phyloP scores from a whole-genome alignment of 2,329 filamentous ascomycete species.

The Pyricularia grisea region DNA sequence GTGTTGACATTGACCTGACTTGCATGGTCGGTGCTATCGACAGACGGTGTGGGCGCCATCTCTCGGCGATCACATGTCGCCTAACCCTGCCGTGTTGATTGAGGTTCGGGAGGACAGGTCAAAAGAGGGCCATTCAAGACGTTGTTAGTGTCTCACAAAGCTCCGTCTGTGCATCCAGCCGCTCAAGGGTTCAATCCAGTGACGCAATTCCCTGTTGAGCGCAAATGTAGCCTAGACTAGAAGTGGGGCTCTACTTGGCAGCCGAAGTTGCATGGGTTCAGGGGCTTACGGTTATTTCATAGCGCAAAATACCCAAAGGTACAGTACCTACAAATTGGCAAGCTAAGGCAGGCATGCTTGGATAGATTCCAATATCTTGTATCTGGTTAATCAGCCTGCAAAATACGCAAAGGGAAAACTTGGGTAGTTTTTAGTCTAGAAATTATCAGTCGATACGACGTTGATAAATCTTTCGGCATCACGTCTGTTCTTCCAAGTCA shows the following conservation, averaged over 20 bases:
- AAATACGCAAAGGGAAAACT: neutral
- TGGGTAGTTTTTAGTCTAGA: neutral
- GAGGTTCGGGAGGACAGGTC: neutral
- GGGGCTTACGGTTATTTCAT: too few species aligned
- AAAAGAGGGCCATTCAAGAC: neutral
- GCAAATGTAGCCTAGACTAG: neutral
- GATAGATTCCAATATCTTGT: too few species aligned
- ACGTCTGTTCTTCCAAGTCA: neutral
- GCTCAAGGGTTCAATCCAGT: neutral
- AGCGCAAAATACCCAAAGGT: too few species aligned
- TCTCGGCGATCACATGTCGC: constrained; percentile 1
- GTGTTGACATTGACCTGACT: constrained; percentile 9
- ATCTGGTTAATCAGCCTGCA: too few species aligned
- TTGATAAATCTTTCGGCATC: neutral
- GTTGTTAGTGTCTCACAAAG: neutral
- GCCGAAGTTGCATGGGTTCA: neutral
- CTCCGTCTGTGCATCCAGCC: neutral
- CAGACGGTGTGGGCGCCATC: constrained; percentile 3
- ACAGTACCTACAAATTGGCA: too few species aligned
- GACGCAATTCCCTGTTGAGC: neutral
- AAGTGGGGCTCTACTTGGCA: neutral
- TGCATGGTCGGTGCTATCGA: constrained; percentile 7
- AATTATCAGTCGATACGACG: neutral
- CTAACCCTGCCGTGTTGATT: neutral
- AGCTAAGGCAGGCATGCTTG: too few species aligned